Conservation (phyloP, 352 stramenopile genomes). For the Lagenidium giganteum region DNA sequence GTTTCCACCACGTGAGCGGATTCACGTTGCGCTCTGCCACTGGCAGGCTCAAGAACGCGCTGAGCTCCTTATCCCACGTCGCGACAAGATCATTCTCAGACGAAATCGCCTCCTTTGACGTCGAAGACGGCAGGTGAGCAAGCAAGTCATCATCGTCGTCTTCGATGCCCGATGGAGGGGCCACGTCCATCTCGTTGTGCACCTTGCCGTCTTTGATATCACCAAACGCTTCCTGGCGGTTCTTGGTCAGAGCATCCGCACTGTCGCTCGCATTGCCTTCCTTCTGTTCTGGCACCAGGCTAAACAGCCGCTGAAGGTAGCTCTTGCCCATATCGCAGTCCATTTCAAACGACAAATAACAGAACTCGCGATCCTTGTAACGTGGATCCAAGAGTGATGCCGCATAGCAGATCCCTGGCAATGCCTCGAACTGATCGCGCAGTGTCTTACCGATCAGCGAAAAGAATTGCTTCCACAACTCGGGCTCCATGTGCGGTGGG, state of each 20-base stretch:
- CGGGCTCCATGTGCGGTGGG: conserved; percentile 27
- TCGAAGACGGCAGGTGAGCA: conserved; percentile 40
- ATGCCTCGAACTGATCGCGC: conserved; percentile 31
- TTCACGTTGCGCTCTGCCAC: conserved; percentile 52
- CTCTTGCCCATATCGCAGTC: conserved; percentile 38
- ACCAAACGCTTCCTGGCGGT: neutral
- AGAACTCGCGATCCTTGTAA: conserved; percentile 66
- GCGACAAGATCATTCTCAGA: conserved; percentile 38
- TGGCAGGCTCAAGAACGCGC: conserved; percentile 52
- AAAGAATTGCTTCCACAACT: conserved; percentile 45
- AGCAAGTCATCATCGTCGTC: conserved; percentile 63
- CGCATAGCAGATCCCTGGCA: conserved; percentile 50
- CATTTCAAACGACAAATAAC: conserved; percentile 37
- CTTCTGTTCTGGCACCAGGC: conserved; percentile 22
- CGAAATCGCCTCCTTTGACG: conserved; percentile 32
- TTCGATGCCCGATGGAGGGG: no score
- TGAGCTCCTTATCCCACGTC: conserved; percentile 65
- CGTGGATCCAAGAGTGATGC: conserved; percentile 60
- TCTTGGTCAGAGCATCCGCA: conserved; percentile 19
- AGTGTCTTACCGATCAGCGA: conserved; percentile 29
- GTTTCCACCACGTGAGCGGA: conserved; percentile 55
- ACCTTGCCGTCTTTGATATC: no score
- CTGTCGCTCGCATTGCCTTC: neutral
- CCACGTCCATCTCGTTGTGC: no score
- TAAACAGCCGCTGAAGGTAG: conserved; percentile 45